Conservation (phyloP, 1,284 basidiomycete species). For the Somion occarium region DNA sequence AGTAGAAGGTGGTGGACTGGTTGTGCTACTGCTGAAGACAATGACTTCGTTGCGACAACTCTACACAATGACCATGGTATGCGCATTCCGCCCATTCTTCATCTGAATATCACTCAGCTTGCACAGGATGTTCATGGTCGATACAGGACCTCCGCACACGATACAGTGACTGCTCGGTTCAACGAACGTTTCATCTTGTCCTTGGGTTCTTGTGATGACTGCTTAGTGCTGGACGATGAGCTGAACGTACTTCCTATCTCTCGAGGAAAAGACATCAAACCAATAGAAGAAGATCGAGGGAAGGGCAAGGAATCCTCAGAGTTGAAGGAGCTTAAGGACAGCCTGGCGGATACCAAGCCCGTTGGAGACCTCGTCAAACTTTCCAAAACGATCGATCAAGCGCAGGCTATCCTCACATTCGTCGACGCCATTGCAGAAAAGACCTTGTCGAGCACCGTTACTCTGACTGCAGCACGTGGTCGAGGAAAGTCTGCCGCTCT, state of each 20-base stretch:
- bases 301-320: constrained; percentile 60
- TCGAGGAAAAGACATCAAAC: constrained; percentile 89
- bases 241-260: constrained; percentile 97
- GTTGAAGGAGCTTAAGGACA: constrained; percentile 80
- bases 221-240: constrained; percentile 95
- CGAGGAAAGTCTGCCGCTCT: constrained; percentile 97
- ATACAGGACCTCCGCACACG: constrained; percentile 89
- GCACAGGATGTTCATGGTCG: constrained; percentile 87
- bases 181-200: constrained; percentile 98
- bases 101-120: not conserved
- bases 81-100: constrained; percentile 20
- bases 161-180: constrained; percentile 90
- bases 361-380: constrained; percentile 89
- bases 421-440: constrained; percentile 91
- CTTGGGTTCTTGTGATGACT: constrained; percentile 86
- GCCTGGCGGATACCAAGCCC: constrained; percentile 80
- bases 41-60: constrained; percentile 94
- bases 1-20: constrained; percentile 93
- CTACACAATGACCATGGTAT: constrained; percentile 95
- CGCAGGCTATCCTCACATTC: constrained; percentile 88
- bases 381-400: constrained; percentile 92
- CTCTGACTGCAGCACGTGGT: constrained; percentile 92
- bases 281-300: constrained; percentile 54
- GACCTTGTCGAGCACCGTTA: constrained; percentile 91
- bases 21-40: constrained; percentile 90